Base-by-base conservation (phyloP, 1,284 basidiomycete species). In the Tausonia pullulans region DNA sequence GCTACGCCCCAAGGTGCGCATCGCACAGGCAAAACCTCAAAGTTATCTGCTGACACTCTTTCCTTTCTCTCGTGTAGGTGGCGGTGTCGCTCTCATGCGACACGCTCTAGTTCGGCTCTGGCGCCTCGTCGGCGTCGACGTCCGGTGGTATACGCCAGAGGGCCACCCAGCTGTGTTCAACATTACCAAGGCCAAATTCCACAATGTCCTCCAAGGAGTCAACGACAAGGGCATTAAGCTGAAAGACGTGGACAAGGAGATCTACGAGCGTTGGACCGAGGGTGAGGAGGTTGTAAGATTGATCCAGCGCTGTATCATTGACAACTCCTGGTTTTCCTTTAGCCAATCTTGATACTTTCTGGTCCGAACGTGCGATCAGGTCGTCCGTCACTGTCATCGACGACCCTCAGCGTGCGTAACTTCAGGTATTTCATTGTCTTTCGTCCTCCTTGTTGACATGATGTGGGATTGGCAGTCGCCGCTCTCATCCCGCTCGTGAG, bases 1-100 rank as follows among this genome's bases (percentile, higher is more conserved):
- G 90, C 88, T 11, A 92, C 90, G 6, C 90, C 90, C 6, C 90
- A 92, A 78, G 90, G 89, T 80, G 4, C 58, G 66, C 50, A 3
- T 27, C 7, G 14, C 69, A 68, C 71, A 40, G 9, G 11, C 39
- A 11, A 9, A 8, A 10, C n/a, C 53, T 40, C n/a, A 10, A 8
- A 8, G 9, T 16, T 16, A 8, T 10, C 16, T n/a, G 39, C n/a
- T 9, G 8, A n/a, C 53, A 8, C 39, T n/a, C 53, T 40, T 9
- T 44, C 4, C 44, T 50, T 10, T 48, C 57, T 48, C 44, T n/a
- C 14, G 14, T 45, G 11, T 40, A 54, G 61, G 70, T 84, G 88
- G 89, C 74, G 90, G 90, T 74, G 90, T 93, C 68, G 90, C 90
- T 53, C 82, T 90, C 46, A 90, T 92, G 88, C 83, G 90, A 69